A percentile compares a stretch with the other conserved stretches of the same genome.
These are phyloP conservation scores for Przewalskia tangutica DNA, from an alignment of 257 asterid species.

Conservation along the genomic window DNA sequence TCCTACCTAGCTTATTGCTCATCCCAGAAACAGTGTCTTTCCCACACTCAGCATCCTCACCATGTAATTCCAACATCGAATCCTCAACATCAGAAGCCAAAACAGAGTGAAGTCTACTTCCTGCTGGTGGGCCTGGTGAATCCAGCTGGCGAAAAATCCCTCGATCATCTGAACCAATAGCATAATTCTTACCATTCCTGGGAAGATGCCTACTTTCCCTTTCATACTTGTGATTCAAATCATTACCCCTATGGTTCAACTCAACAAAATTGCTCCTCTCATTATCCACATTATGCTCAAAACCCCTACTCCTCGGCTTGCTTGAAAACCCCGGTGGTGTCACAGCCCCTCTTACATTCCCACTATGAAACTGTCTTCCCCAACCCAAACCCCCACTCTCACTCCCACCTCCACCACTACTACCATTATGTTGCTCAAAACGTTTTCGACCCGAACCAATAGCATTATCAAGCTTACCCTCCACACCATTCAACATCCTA, in stretches of 20 bases:
- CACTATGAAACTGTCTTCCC: constrained; percentile 22
- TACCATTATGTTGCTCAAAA: constrained; percentile 21
- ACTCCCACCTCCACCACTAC: background rate
- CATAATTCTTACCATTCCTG: constrained; percentile 1
- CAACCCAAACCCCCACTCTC: constrained; percentile 12
- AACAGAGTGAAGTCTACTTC: constrained; percentile 28
- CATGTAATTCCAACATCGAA: constrained; percentile 24
- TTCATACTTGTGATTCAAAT: background rate
- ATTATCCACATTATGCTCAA: constrained; percentile 30
- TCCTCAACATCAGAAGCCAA: constrained; percentile 31
- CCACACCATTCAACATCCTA: constrained; percentile 19
- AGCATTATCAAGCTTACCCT: constrained; percentile 16
- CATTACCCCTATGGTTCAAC: constrained; percentile 10
- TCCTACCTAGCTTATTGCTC: constrained; percentile 11
- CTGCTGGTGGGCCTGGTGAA: constrained; percentile 26
- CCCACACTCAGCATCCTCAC: constrained; percentile 12
- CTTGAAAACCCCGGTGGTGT: constrained; percentile 49
- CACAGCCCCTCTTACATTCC: constrained; percentile 18
- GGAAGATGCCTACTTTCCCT: constrained; percentile 2
- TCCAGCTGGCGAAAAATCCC: constrained; percentile 28
- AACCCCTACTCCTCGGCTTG: constrained; percentile 23
- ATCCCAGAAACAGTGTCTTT: background rate
- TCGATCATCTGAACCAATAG: constrained; percentile 9
- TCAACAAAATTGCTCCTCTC: constrained; percentile 20
- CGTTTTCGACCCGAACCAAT: constrained; percentile 14